Evolutionary conservation across 1,284 basidiomycete genomes (phyloP).

Genomic region (Tylopilus sp.): DNA sequence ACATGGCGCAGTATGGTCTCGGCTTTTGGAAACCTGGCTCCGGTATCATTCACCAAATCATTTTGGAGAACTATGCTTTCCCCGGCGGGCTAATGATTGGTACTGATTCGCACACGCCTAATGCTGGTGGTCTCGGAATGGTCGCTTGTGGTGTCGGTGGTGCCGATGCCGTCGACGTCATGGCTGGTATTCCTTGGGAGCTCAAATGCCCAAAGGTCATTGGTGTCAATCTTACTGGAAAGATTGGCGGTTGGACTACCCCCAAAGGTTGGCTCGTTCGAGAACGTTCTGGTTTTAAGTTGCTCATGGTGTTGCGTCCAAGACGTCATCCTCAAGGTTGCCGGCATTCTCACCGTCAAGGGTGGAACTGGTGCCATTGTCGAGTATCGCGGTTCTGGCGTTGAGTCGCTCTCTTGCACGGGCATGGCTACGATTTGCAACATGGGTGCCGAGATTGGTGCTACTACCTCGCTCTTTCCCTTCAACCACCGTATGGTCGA

Average conservation of each 20-base stretch:
- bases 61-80: conserved; percentile 99
- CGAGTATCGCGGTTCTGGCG: conserved; percentile 92
- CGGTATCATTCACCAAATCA: conserved; percentile 97
- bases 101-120: conserved; percentile 99
- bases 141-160: conserved; percentile 99
- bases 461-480: conserved; percentile 98
- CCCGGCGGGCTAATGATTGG: conserved; percentile 99
- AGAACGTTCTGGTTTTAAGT: not conserved
- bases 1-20: conserved; percentile 74
- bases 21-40: conserved; percentile 99
- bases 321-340: conserved; percentile 97
- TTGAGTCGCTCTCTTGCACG: conserved; percentile 94
- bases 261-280: conserved; percentile 70
- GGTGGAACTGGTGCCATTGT: conserved; percentile 97
- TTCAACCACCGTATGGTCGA: conserved; percentile 94
- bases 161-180: conserved; percentile 98
- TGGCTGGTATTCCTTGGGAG: conserved; percentile 98
- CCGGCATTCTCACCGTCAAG: conserved; percentile 96
- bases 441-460: conserved; percentile 99
- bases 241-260: conserved; percentile 95
- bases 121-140: conserved; percentile 99
- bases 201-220: conserved; percentile 99
- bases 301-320: conserved; percentile 7
- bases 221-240: conserved; percentile 94
- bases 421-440: conserved; percentile 99